Evolutionary conservation across 441 rosid species (phyloP).

Genomic region (Bocquillonia castaneifolia): DNA sequence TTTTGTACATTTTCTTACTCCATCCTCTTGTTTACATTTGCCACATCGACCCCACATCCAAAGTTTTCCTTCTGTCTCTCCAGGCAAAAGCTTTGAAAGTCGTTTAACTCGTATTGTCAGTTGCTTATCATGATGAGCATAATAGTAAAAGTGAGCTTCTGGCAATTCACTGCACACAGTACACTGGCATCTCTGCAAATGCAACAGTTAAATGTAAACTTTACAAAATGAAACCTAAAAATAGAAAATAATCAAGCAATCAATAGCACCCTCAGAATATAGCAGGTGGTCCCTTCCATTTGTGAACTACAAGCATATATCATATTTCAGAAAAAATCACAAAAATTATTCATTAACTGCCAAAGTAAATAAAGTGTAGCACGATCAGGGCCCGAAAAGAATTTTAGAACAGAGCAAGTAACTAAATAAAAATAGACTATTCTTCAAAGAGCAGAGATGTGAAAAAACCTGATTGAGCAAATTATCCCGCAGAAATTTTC

Average conservation of each 20-base stretch:
- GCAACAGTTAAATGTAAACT: constrained; percentile 27
- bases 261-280: constrained; percentile 3
- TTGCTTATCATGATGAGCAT: constrained; percentile 80
- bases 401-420: neutral
- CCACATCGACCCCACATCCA: constrained; percentile 99
- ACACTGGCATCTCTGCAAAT: constrained; percentile 67
- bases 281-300: neutral
- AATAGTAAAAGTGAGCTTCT: constrained; percentile 73
- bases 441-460: constrained; percentile 18
- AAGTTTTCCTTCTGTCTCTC: constrained; percentile 72
- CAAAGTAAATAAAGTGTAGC: neutral
- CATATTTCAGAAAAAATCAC: neutral
- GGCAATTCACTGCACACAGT: constrained; percentile 58
- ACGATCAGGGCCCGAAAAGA: neutral
- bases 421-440: constrained; percentile 10
- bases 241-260: constrained; percentile 4
- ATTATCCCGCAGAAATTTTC: constrained; percentile 75
- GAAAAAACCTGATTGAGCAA: constrained; percentile 76
- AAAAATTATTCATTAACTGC: neutral
- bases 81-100: constrained; percentile 50
- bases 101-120: constrained; percentile 68
- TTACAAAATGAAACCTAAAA: constrained; percentile 1
- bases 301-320: constrained; percentile 1
- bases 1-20: constrained; percentile 54
- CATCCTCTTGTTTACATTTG: constrained; percentile 58